Base-by-base conservation (phyloP, 345 rosid genomes). In the Stellera chamaejasme region DNA sequence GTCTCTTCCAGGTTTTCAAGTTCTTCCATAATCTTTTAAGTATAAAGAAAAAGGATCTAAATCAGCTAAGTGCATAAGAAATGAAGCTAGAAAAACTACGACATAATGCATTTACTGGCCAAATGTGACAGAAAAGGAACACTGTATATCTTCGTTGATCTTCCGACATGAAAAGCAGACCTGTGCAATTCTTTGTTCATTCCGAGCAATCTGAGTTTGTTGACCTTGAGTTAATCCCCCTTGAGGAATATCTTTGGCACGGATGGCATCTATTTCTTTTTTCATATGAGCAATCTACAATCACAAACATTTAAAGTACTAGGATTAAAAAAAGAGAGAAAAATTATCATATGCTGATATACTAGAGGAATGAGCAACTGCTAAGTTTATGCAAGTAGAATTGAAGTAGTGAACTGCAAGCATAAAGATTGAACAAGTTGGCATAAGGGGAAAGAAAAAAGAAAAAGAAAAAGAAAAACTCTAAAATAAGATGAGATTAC, bases 211-310 rank as follows among this genome's bases (percentile, higher is more conserved):
- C 75, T 89, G 97, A 52, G 96, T 93, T 76, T 93, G 99, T 65
- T 93, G 97, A 43, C 99, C 99, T 68, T 93, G 97, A 3, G 97
- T 93, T 69, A 93, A 65, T 59, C 99, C 99, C 63, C 99, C 97
- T 78, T 89, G 99, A 57, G 81, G 53, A 62, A 93, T 93, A 71
- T 93, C 99, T 80, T 93, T 93, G 52, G 77, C 96, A 63, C 96
- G 94, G 48, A 93, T 93, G 50, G 85, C 88, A 80, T 87, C 85
- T 69, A 93, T 75, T 78, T 93, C 99, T 73, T 83, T 93, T 80
- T 77, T 93, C 96, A 89, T 93, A 68, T 93, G 94, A 64, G 89
- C 87, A 73, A 90, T 87, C 97, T 90, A 70, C 46, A 61, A 39
- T 41, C 43, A 62, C 26, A 61, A 60, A 32, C 39, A 32, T 2